Conservation (phyloP, 2,329 filamentous ascomycete species). For the Cytospora chrysosperma region DNA sequence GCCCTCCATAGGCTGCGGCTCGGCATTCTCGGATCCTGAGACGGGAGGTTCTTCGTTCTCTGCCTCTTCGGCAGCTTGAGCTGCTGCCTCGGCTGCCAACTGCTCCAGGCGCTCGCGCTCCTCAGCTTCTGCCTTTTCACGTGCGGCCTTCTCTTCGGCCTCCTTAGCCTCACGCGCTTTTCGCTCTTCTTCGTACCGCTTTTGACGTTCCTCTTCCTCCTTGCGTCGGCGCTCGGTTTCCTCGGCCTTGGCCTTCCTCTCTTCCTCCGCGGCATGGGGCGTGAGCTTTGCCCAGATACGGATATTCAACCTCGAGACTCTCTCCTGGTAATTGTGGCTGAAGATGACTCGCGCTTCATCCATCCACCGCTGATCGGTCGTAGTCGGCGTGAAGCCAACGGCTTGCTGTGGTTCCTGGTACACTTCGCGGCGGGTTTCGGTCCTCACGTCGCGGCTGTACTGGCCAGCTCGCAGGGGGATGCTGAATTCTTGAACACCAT, state of each 20-base stretch:
- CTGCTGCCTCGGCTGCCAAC: slow-evolving; percentile 55
- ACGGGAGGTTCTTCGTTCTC: slow-evolving; percentile 37
- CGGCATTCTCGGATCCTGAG: slow-evolving; percentile 42
- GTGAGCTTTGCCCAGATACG: slow-evolving; percentile 72
- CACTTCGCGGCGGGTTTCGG: slow-evolving; percentile 49
- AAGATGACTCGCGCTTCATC: slow-evolving; percentile 90
- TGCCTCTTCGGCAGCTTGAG: slow-evolving; percentile 44
- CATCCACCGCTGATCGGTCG: slow-evolving; percentile 77
- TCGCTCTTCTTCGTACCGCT: slow-evolving; percentile 64
- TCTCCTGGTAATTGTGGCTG: slow-evolving; percentile 65
- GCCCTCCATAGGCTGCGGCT: slow-evolving; percentile 56
- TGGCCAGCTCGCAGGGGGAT: slow-evolving; percentile 36
- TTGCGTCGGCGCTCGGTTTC: slow-evolving; percentile 52
- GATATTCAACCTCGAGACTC: slow-evolving; percentile 65
- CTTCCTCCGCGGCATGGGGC: slow-evolving; percentile 79
- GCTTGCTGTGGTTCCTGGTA: slow-evolving; percentile 68
- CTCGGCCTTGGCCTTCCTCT: slow-evolving; percentile 66
- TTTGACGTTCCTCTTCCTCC: slow-evolving; percentile 58
- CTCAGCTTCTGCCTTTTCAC: slow-evolving; percentile 69
- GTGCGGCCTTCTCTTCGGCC: slow-evolving; percentile 64
- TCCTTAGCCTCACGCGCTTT: slow-evolving; percentile 69
- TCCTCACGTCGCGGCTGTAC: slow-evolving; percentile 41
- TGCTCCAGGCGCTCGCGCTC: slow-evolving; percentile 62
- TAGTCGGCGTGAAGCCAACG: slow-evolving; percentile 69
- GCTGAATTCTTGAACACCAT: slow-evolving; percentile 53